A percentile compares a stretch with the other conserved stretches of the same genome.
These are phyloP conservation scores for Mycena polygramma DNA, from an alignment of 768 basidiomycete species.

Conservation along the genomic window DNA sequence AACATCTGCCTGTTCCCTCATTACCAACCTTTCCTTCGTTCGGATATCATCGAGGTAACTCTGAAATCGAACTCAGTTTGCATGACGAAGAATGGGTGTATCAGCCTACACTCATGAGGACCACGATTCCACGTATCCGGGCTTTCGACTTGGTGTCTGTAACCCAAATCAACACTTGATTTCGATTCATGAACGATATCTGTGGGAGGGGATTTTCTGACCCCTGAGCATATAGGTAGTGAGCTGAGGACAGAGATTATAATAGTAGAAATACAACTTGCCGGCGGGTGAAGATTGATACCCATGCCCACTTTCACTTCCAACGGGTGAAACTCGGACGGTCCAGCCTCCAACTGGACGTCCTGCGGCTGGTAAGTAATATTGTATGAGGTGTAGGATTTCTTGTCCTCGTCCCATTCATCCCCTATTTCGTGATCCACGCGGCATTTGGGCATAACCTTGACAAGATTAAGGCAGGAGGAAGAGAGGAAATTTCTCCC, in stretches of 20 bases:
- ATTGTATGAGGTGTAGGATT: slow-evolving; percentile 17
- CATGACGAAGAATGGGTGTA: background rate
- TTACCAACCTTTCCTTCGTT: background rate
- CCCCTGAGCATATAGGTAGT: background rate
- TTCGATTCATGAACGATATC: slow-evolving; percentile 2
- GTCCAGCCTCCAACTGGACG: background rate
- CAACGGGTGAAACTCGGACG: background rate
- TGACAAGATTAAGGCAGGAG: background rate
- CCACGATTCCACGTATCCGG: slow-evolving; percentile 11
- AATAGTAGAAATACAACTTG: background rate
- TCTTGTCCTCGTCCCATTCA: slow-evolving; percentile 6
- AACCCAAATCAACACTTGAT: slow-evolving; percentile 17
- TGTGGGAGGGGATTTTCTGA: slow-evolving; percentile 2
- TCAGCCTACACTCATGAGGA: slow-evolving; percentile 5
- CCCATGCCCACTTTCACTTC: slow-evolving; percentile 2
- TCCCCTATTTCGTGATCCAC: slow-evolving; percentile 6
- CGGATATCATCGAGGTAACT: slow-evolving; percentile 10
- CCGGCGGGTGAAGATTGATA: slow-evolving; percentile 6
- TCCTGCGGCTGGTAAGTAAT: slow-evolving; percentile 4
- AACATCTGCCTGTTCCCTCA: slow-evolving; percentile 10
- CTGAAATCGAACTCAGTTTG: background rate
- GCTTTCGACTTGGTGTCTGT: slow-evolving; percentile 14
- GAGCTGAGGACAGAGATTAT: background rate
- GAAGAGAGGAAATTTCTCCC: background rate
- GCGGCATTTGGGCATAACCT: slow-evolving; percentile 13